Evolutionary conservation across 2,329 filamentous ascomycete genomes (phyloP), one percentile per base, ranked within the genome.

Genomic region (Pseudocercospora eumusae): DNA sequence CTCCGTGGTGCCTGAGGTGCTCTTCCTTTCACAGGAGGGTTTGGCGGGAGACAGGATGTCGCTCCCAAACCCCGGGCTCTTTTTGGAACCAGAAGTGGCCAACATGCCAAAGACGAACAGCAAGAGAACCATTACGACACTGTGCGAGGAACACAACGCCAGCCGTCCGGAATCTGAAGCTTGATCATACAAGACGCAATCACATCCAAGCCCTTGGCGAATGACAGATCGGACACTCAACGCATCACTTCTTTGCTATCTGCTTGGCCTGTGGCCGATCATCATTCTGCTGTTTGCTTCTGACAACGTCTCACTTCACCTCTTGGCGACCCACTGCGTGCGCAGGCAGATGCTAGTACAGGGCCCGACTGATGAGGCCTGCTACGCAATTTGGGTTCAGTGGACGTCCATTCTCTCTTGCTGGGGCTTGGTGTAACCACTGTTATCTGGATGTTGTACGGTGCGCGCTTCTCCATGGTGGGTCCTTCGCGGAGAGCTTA

Each of bases 311-410:
- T 65, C 63, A 65, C 61, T 61, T 56, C 58, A 52, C 47, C 1
- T 42, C 65, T 67, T 67, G 65, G 65, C 65, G 63, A 64, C 60
- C 63, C 63, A 65, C 63, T 33, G 25, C 44, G 45, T 49, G 8
- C 50, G 47, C 63, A 63, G 63, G 61, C 60, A 65, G 44, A 63
- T 64, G 63, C 65, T 60, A 61, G 60, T 44, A 63, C 56, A 31
- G 62, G n/a, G 31, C 44, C 52, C 59, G 62, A 59, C 49, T 15
- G 50, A 42, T 18, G 42, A 57, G 45, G 23, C 58, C 53, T 54
- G 47, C 52, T 31, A 23, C 56, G 45, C 50, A 36, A 36, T 28
- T 53, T 61, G 33, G 55, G 49, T 55, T 47, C 56, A 25, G 50
- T 54, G 40, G 33, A 25, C 47, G 47, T 62, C 52, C 60, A 31